Base-by-base conservation (phyloP, 306 rosid genomes). In the Luffa aegyptiaca region DNA sequence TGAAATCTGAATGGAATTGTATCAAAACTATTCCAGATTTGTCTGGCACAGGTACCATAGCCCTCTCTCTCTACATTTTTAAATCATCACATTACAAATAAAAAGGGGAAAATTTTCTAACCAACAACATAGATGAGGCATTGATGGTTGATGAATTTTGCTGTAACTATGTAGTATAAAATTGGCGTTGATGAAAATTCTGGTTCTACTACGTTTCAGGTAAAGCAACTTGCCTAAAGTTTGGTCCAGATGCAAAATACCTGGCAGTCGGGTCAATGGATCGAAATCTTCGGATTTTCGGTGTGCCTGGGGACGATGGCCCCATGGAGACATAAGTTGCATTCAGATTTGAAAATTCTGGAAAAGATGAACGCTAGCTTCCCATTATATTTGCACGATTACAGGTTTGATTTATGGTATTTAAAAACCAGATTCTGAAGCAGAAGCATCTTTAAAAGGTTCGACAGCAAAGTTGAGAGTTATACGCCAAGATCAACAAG, bases 211-310 rank as follows among this genome's bases (percentile, higher is more conserved):
- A 66, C 10, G 17, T 81, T 82, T 20, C 90, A 96, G 99, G 97
- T 70, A 96, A 93, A 80, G 90, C 86, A 77, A 93, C 94, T 0
- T 85, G 88, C 68, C 92, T 87, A 49, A 93, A 91, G 70, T 96
- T 93, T 79, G 99, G 99, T 16, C 87, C 88, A 1, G 99, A 96
- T 84, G 93, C 99, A 33, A 93, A 89, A 83, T 91, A 91, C 66
- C n/a, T 96, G 18, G 93, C 96, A 5, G 97, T 85, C 4, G 99
- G 98, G 75, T 96, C 99, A 44, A 89, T 93, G 96, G 99, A 96
- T 85, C 86, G 98, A 70, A 96, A 96, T 88, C 98, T 96, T 58
- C 88, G 99, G 46, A 85, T 96, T 76, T 96, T 96, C 20, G 97
- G 99, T 57, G 83, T 89, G 69, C 98, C 98, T 0, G 80, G 77